Evolutionary conservation across 1,284 basidiomycete genomes (phyloP).

Genomic region (Ustilago tritici): DNA sequence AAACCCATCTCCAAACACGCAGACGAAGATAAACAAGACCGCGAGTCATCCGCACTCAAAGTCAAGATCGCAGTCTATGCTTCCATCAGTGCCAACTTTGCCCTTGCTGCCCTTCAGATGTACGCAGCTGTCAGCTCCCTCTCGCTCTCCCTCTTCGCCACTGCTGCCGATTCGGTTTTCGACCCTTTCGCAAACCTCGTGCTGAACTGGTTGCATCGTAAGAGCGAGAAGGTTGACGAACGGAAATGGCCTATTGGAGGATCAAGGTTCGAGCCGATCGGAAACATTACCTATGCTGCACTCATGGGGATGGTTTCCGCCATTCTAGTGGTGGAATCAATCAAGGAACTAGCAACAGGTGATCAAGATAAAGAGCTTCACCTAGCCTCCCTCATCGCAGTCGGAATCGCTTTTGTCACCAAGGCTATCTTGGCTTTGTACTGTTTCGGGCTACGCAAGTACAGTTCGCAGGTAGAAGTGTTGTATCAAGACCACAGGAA

Average conservation of each 20-base stretch:
- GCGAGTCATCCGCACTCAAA: conserved; percentile 74
- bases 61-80: conserved; percentile 85
- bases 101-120: conserved; percentile 72
- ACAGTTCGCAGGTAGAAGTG: conserved; percentile 89
- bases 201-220: conserved; percentile 83
- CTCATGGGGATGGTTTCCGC: conserved; percentile 88
- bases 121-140: conserved; percentile 85
- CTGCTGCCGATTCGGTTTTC: conserved; percentile 88
- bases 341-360: conserved; percentile 77
- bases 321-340: conserved; percentile 86
- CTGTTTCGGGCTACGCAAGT: conserved; percentile 81
- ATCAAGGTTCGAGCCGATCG: conserved; percentile 79
- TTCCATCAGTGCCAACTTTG: conserved; percentile 80
- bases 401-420: conserved; percentile 83
- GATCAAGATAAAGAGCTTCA: conserved; percentile 78
- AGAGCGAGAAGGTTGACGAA: conserved; percentile 78
- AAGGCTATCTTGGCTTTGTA: conserved; percentile 89
- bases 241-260: conserved; percentile 94
- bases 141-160: conserved; percentile 89
- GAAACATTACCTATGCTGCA: conserved; percentile 76
- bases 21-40: conserved; percentile 77
- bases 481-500: conserved; percentile 94
- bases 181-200: conserved; percentile 89
- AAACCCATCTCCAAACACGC: conserved; percentile 90
- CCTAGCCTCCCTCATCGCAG: conserved; percentile 83